phyloP scores from a whole-genome alignment of 441 rosid species.

The Adansonia grandidieri region DNA sequence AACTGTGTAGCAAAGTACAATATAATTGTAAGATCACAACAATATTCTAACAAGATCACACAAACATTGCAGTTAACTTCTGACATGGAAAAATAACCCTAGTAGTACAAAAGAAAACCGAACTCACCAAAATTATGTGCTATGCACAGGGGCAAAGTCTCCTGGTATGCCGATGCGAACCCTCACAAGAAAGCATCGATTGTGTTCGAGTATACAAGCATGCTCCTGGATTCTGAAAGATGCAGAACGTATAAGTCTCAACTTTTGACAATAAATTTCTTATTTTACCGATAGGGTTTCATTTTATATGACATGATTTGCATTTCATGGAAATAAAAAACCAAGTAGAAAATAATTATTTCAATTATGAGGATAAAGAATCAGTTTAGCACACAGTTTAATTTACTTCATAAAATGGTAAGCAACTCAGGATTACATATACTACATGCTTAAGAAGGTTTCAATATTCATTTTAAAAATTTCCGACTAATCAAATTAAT shows the following conservation, averaged over 20 bases:
- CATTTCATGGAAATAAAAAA: background rate
- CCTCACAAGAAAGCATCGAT: slow-evolving; percentile 85
- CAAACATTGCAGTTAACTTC: background rate
- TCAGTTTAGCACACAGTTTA: background rate
- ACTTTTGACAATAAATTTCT: background rate
- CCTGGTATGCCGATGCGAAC: slow-evolving; percentile 77
- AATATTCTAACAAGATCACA: background rate
- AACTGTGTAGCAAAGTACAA: background rate
- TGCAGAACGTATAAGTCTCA: background rate
- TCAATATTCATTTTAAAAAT: background rate
- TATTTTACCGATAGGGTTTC: slow-evolving; percentile 6
- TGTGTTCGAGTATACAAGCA: slow-evolving; percentile 82
- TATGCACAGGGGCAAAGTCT: slow-evolving; percentile 95
- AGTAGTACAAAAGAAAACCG: background rate
- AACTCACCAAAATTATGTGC: slow-evolving; percentile 39
- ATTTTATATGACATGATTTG: background rate
- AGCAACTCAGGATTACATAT: background rate
- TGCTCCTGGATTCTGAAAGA: slow-evolving; percentile 81
- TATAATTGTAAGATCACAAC: background rate
- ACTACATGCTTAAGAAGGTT: background rate
- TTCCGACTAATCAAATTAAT: background rate
- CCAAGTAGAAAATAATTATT: background rate
- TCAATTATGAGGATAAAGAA: background rate
- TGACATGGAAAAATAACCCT: background rate
- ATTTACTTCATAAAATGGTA: background rate